Evolutionary conservation across 441 rosid genomes (phyloP).

Genomic region (Raphanus hybrid): DNA sequence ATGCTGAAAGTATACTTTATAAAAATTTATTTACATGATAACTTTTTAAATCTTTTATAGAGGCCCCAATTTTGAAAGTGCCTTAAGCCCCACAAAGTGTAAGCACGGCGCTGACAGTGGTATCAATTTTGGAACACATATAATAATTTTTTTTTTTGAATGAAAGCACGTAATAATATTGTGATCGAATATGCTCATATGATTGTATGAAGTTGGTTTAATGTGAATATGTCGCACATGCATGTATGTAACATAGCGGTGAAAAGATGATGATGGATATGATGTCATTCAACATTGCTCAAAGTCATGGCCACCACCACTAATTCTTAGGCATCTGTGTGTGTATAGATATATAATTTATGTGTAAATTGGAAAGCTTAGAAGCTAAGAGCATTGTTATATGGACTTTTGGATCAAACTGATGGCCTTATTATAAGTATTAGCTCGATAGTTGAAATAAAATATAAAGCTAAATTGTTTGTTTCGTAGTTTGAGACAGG

Average conservation of each 20-base stretch:
- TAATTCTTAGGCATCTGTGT: constrained; percentile 9
- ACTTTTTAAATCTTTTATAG: too few relatives aligned
- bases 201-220: constrained; percentile 13
- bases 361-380: constrained; percentile 38
- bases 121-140: too few relatives aligned
- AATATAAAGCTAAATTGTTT: constrained; percentile 27
- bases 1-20: too few relatives aligned
- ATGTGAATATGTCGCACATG: constrained; percentile 27
- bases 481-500: constrained; percentile 44
- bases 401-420: constrained; percentile 31
- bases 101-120: too few relatives aligned
- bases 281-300: constrained; percentile 45
- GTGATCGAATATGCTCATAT: constrained; percentile 2
- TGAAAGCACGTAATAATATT: too few relatives aligned
- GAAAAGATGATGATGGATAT: constrained; percentile 28
- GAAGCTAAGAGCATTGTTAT: constrained; percentile 29
- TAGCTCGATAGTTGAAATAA: constrained; percentile 28
- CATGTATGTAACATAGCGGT: constrained; percentile 19
- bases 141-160: too few relatives aligned
- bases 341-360: constrained; percentile 16
- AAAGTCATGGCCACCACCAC: constrained; percentile 47
- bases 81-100: too few relatives aligned
- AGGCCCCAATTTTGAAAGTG: too few relatives aligned
- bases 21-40: too few relatives aligned
- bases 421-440: constrained; percentile 26